These are phyloP conservation scores for Epichloe gansuensis DNA, from an alignment of 2,329 filamentous ascomycete genomes.

Conservation along the genomic window DNA sequence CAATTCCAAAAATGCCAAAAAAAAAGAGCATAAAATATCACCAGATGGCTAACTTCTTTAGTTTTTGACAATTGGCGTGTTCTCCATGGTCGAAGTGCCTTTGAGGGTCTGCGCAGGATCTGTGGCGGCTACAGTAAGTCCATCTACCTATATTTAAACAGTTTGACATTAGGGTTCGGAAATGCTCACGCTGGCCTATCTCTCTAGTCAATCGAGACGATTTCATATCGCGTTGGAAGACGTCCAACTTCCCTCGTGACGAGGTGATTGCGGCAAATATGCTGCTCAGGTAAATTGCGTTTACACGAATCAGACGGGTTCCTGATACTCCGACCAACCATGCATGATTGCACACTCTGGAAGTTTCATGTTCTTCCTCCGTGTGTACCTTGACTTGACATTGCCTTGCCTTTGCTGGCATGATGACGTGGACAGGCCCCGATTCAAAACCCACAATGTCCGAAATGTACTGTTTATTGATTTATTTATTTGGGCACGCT, in stretches of 20 bases:
- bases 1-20: neutral
- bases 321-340: neutral
- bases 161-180: neutral
- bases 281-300: constrained; percentile 12
- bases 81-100: constrained; percentile 72
- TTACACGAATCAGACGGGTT: too few species aligned
- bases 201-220: constrained; percentile 62
- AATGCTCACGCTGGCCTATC: neutral
- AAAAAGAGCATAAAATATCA: neutral
- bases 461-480: too few species aligned
- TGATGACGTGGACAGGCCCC: too few species aligned
- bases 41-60: constrained; percentile 16
- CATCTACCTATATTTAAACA: neutral
- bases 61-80: constrained; percentile 97
- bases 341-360: neutral
- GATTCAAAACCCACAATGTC: too few species aligned
- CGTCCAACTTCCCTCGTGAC: constrained; percentile 49
- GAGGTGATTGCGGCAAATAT: constrained; percentile 27
- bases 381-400: too few species aligned
- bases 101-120: constrained; percentile 73
- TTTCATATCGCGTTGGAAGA: constrained; percentile 62
- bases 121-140: constrained; percentile 81
- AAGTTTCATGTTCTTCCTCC: neutral
- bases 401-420: too few species aligned
- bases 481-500: too few species aligned